Conservation (phyloP, 1,284 basidiomycete genomes). For the Leccinum insolens region DNA sequence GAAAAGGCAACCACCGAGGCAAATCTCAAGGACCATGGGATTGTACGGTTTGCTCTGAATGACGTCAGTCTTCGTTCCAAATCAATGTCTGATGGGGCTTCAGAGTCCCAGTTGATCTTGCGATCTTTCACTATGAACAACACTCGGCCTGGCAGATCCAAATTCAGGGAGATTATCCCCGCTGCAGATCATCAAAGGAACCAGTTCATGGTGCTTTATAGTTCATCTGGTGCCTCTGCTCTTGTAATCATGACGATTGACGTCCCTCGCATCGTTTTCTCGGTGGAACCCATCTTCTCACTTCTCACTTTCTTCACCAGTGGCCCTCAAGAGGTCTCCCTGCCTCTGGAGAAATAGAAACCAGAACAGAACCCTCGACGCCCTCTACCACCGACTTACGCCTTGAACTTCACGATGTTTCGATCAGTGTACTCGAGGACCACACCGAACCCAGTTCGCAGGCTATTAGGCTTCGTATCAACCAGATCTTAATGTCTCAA, state of each 20-base stretch:
- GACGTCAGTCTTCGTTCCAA: conserved; percentile 84
- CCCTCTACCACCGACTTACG: conserved; percentile 61
- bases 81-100: conserved; percentile 80
- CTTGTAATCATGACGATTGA: conserved; percentile 89
- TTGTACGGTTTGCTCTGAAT: conserved; percentile 85
- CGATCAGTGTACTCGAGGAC: conserved; percentile 88
- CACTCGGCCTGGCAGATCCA: conserved; percentile 80
- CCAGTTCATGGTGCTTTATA: conserved; percentile 94
- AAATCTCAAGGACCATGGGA: conserved; percentile 77
- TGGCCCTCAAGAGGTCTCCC: conserved; percentile 46
- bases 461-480: conserved; percentile 85
- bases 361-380: conserved; percentile 19
- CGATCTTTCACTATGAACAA: conserved; percentile 93
- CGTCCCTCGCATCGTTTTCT: conserved; percentile 92
- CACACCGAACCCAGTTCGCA: conserved; percentile 83
- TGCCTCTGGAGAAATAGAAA: conserved; percentile 17
- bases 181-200: conserved; percentile 88
- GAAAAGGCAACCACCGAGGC: conserved; percentile 59
- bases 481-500: conserved; percentile 89
- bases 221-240: conserved; percentile 70
- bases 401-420: conserved; percentile 91
- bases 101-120: conserved; percentile 87
- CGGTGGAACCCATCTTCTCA: conserved; percentile 91
- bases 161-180: conserved; percentile 95
- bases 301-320: conserved; percentile 85